phyloP scores from a whole-genome alignment of 805 yeast species.

The Brettanomyces custersianus region DNA sequence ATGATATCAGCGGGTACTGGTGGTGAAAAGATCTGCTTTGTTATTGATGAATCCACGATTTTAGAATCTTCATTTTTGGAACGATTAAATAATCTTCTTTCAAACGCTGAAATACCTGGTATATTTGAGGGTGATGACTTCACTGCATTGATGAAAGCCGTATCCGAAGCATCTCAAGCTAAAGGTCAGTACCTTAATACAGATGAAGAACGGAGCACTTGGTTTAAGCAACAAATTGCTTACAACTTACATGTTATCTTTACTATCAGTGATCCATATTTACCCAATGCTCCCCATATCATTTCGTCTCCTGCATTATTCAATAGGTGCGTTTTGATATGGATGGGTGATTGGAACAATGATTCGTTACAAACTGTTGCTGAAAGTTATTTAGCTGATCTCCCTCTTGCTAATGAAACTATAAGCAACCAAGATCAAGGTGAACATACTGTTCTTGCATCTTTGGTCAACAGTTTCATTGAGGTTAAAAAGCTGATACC shows the following conservation, averaged over 20 bases:
- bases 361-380: conserved; percentile 45
- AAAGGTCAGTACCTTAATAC: conserved; percentile 60
- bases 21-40: conserved; percentile 58
- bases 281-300: conserved; percentile 30
- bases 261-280: conserved; percentile 51
- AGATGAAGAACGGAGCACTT: conserved; percentile 57
- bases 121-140: conserved; percentile 71
- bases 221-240: conserved; percentile 67
- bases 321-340: conserved; percentile 79
- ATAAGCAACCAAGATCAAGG: conserved; percentile 8
- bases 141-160: conserved; percentile 38
- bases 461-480: conserved; percentile 39
- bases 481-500: conserved; percentile 4
- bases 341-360: conserved; percentile 81
- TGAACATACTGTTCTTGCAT: conserved; percentile 35
- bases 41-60: conserved; percentile 75
- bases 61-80: conserved; percentile 74
- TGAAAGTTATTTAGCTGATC: conserved; percentile 6
- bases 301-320: conserved; percentile 81
- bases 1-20: conserved; percentile 40
- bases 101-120: conserved; percentile 90
- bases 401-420: conserved; percentile 47
- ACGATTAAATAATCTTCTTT: conserved; percentile 86
- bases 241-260: conserved; percentile 76
- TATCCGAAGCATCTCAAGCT: conserved; percentile 47